Evolutionary conservation across 164 flowering plant species (phyloP), one percentile per base, ranked within the genome.

Genomic region (Liriodendron chinense): DNA sequence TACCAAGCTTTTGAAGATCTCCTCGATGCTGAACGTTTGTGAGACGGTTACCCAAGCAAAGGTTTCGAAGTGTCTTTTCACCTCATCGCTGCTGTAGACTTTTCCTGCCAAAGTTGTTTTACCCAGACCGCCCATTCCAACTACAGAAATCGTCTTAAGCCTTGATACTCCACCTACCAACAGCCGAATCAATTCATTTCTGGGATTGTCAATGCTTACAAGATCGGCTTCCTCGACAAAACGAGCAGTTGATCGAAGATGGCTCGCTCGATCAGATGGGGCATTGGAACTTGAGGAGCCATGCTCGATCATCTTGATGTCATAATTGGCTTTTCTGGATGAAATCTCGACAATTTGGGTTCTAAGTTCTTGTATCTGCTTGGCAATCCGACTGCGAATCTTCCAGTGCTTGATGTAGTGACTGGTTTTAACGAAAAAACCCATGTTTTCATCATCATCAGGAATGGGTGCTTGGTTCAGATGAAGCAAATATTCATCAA

Each of bases 101-200:
- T 47, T 78, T 57, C 83, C 82, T 59, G 86, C 90, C 23, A 82
- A 49, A 1, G 89, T 85, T 12, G 91, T 87, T 65, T 88, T 88
- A 2, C 91, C 90, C 18, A 88, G 47, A 4, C 90, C 90, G 13
- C 87, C 90, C 87, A 83, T 85, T 2, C 92, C 92, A 2, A 86
- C 86, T 48, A 87, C 62, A 8, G 86, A 85, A 66, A 85, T 74
- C 3, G 80, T 78, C 8, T 76, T 72, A 10, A 79, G 70, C 22
- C 68, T 13, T 26, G n/a, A 16, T 14, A 7, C 18, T 53, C 0
- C 59, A 2, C 0, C 18, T 16, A 10, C 18, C 59, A 53, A 2
- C 59, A 10, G 8, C 0, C 0, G 12, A 53, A 53, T 53, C 0
- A 53, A 16, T 16, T 53, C 18, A 16, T 0, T 13, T 53, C 18